Percentiles rank a stretch among this genome's conserved stretches.
Evolutionary conservation across 768 basidiomycete genomes (phyloP).

Genomic region (Naganishia vishniacii): DNA sequence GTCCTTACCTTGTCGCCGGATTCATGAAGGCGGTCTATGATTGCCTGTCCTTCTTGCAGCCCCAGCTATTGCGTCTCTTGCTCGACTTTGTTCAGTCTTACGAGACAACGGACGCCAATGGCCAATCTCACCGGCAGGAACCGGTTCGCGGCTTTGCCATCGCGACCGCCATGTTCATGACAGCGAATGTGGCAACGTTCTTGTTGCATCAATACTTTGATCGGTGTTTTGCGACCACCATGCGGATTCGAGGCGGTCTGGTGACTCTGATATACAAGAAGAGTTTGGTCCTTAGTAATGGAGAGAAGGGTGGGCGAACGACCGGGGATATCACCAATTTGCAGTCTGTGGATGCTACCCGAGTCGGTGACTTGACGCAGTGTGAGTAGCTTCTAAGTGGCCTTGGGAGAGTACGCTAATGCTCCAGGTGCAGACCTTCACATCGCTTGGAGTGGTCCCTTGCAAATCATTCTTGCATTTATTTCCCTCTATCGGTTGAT

Average conservation of each 20-base stretch:
- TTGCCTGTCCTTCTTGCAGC: slow-evolving; percentile 73
- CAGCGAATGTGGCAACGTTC: slow-evolving; percentile 71
- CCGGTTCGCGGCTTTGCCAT: slow-evolving; percentile 68
- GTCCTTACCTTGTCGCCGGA: slow-evolving; percentile 57
- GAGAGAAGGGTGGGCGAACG: slow-evolving; percentile 66
- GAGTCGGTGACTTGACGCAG: slow-evolving; percentile 45
- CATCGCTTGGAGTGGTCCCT: slow-evolving; percentile 76
- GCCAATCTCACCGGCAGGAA: slow-evolving; percentile 48
- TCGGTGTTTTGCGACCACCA: slow-evolving; percentile 55
- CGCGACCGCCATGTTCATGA: slow-evolving; percentile 70
- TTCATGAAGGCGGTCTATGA: slow-evolving; percentile 74
- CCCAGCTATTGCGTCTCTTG: slow-evolving; percentile 73
- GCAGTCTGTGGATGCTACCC: slow-evolving; percentile 63
- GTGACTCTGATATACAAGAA: slow-evolving; percentile 81
- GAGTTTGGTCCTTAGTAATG: slow-evolving; percentile 75
- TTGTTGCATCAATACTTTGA: slow-evolving; percentile 89
- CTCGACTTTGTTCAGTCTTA: slow-evolving; percentile 76
- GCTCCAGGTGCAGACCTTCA: slow-evolving; percentile 53
- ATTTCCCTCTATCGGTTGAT: slow-evolving; percentile 81
- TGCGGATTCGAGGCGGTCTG: slow-evolving; percentile 88
- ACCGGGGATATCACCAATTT: slow-evolving; percentile 91
- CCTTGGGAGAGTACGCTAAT: too few species aligned
- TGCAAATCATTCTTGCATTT: slow-evolving; percentile 81
- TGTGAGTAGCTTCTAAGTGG: slow-evolving; percentile 22
- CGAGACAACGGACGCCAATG: slow-evolving; percentile 47